Base-by-base conservation (phyloP, 108 stramenopile species). In the Cylindrotheca closterium region DNA sequence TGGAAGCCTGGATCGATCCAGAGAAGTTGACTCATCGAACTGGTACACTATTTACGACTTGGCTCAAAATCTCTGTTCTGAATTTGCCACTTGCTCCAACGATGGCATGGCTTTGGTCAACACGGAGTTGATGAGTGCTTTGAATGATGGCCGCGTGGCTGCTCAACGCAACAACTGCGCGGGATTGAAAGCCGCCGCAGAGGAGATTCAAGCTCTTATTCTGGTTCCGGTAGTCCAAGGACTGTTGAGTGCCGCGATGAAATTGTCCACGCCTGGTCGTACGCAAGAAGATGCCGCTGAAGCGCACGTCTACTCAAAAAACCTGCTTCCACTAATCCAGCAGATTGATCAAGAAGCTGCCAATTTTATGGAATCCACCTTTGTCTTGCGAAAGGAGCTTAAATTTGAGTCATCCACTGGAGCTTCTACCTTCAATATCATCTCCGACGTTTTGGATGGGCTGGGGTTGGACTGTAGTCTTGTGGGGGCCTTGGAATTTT, bases 191-290 rank as follows among this genome's bases (percentile, higher is more conserved):
- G 78, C 72, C 42, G 70, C 77, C 2, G 52, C 67, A 2, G 50
- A 49, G 21, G 68, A 78, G 58, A 75, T 90, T 22, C 77, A 79
- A 29, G 58, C 70, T 47, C 58, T 80, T n/a, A 46, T 85, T 3
- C 53, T 71, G 22, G 73, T 82, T 37, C 83, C 83, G 1, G 26
- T 86, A 15, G 79, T 90, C 46, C 88, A 90, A 71, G 75, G 79
- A 17, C 61, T 74, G 24, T 65, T 90, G 29, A 60, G 58, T 42
- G 25, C 66, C 0, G 62, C 62, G 10, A 23, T 63, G 17, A n/a
- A 33, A 34, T 31, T 58, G n/a, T 58, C 28, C 1, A 7, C 7
- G 1, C 0, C 48, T 29, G 29, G n/a, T 10, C 65, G 74, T 17
- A 79, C 80, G 31, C 80, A 75, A 1, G 73, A 76, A 47, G 72